Conservation (phyloP, 495 filamentous ascomycete species). For the Podospora australis region DNA sequence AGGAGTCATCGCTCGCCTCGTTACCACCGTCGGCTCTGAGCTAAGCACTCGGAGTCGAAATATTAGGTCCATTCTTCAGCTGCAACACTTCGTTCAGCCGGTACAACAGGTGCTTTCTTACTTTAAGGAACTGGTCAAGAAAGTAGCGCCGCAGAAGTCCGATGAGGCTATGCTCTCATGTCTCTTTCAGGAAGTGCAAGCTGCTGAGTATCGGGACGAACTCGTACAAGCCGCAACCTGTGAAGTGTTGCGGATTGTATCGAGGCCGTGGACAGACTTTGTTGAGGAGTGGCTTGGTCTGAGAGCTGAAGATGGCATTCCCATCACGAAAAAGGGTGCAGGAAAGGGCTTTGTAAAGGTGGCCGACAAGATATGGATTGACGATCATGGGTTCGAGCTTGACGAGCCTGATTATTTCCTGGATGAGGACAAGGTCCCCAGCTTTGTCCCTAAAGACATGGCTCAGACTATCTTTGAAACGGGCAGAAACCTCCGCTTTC, state of each 20-base stretch:
- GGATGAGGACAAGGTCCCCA: conserved; percentile 55
- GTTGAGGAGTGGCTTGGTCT: conserved; percentile 75
- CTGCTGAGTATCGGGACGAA: conserved; percentile 54
- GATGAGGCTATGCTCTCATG: conserved; percentile 66
- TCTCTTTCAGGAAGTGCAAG: conserved; percentile 57
- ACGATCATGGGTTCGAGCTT: conserved; percentile 47
- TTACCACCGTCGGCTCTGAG: conserved; percentile 50
- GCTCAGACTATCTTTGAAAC: conserved; percentile 66
- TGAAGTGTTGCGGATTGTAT: conserved; percentile 59
- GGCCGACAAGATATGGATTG: conserved; percentile 48
- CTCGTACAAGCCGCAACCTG: conserved; percentile 58
- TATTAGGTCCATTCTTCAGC: conserved; percentile 56
- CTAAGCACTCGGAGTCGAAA: conserved; percentile 38
- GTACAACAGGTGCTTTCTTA: conserved; percentile 56
- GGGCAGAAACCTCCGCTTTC: conserved; percentile 66
- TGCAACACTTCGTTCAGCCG: conserved; percentile 58
- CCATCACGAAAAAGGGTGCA: conserved; percentile 38
- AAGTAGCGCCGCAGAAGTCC: conserved; percentile 44
- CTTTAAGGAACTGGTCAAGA: conserved; percentile 53
- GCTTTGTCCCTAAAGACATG: conserved; percentile 59
- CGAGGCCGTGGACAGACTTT: conserved; percentile 64
- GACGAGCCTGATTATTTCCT: conserved; percentile 54
- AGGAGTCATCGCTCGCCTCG: conserved; percentile 47
- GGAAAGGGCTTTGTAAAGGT: conserved; percentile 56
- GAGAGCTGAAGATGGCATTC: conserved; percentile 45